These are phyloP conservation scores for Microcos paniculata DNA, from an alignment of 345 rosid genomes.

Conservation along the genomic window DNA sequence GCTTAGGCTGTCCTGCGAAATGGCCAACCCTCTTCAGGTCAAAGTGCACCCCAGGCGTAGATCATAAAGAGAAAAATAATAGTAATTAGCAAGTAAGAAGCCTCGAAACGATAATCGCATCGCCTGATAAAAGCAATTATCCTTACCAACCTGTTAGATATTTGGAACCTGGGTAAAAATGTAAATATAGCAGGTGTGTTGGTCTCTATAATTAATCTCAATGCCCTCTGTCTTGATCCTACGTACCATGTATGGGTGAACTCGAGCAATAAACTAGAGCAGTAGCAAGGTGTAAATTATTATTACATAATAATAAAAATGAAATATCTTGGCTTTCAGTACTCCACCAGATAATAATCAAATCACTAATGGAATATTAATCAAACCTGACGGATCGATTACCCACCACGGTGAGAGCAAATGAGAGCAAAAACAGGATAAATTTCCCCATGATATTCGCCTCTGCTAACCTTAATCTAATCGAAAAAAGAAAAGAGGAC, in stretches of 20 bases:
- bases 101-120: not conserved
- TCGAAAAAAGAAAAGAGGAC: no score
- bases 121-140: not conserved
- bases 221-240: not conserved
- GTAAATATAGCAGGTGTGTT: constrained; percentile 1
- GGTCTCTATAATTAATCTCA: not conserved
- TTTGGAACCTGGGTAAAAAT: not conserved
- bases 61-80: not conserved
- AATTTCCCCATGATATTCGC: no score
- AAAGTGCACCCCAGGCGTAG: constrained; percentile 37
- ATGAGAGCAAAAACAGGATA: no score
- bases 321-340: not conserved
- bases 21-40: constrained; percentile 67
- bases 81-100: not conserved
- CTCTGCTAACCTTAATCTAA: no score
- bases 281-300: not conserved
- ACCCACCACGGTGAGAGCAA: no score
- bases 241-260: not conserved
- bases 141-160: not conserved
- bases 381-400: no score
- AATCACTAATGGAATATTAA: no score
- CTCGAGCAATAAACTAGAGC: not conserved
- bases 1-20: constrained; percentile 69
- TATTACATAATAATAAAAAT: not conserved
- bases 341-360: no score